Conservation (phyloP, 2,329 filamentous ascomycete genomes). For the Calonectria hawksworthii region DNA sequence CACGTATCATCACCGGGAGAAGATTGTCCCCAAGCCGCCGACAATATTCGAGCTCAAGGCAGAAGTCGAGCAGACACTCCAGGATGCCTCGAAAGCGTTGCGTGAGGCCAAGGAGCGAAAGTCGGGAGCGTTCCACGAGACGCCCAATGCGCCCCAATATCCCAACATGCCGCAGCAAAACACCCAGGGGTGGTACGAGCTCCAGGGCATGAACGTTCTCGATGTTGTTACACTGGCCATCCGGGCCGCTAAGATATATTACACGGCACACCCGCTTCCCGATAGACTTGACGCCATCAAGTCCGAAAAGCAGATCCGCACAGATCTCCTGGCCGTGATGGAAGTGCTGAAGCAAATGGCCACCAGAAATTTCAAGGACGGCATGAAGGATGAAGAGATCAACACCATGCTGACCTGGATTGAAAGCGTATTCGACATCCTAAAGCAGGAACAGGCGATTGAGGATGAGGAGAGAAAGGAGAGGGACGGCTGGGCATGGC, state of each 20-base stretch:
- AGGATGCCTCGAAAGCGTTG: conserved; percentile 77
- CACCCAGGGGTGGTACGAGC: conserved; percentile 81
- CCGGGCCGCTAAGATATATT: conserved; percentile 94
- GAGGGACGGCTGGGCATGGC: conserved; percentile 84
- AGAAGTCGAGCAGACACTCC: conserved; percentile 76
- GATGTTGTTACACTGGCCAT: conserved; percentile 97
- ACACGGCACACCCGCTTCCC: conserved; percentile 91
- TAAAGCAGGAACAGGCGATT: conserved; percentile 82
- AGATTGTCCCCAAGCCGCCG: conserved; percentile 86
- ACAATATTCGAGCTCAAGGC: conserved; percentile 83
- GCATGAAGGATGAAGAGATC: conserved; percentile 84
- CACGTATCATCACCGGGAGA: conserved; percentile 90
- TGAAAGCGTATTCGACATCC: conserved; percentile 79
- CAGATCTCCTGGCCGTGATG: conserved; percentile 87
- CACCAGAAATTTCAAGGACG: conserved; percentile 85
- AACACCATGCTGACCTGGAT: conserved; percentile 85
- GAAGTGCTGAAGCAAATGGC: conserved; percentile 95
- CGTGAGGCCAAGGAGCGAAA: conserved; percentile 66
- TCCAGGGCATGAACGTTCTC: conserved; percentile 92
- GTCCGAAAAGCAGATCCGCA: conserved; percentile 86
- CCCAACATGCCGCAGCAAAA: conserved; percentile 61
- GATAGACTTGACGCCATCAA: conserved; percentile 89
- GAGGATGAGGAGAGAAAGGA: conserved; percentile 81
- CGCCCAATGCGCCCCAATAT: conserved; percentile 47
- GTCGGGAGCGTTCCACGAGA: conserved; percentile 46